Conservation (phyloP, 2,329 filamentous ascomycete genomes). For the Ophiosphaerella herpotricha region DNA sequence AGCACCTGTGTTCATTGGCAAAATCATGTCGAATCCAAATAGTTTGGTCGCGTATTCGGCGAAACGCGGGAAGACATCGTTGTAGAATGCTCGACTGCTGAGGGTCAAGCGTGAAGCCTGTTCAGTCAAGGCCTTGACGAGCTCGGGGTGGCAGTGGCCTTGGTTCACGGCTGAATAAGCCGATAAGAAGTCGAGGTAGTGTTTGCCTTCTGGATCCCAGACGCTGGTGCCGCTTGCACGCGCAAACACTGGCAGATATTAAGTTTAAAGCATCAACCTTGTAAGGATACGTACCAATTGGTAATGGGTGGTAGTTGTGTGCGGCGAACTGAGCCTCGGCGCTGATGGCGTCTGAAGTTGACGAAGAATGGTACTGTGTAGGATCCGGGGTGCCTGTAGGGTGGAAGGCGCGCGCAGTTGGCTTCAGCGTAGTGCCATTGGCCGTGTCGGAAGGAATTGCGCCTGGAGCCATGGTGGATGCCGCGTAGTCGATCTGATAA, state of each 20-base stretch:
- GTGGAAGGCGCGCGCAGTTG: conserved; percentile 45
- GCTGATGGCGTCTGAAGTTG: conserved; percentile 78
- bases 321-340: conserved; percentile 84
- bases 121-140: conserved; percentile 85
- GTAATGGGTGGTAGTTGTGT: conserved; percentile 98
- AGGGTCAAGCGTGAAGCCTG: conserved; percentile 89
- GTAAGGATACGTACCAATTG: conserved; percentile 62
- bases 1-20: conserved; percentile 97
- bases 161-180: conserved; percentile 98
- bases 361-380: conserved; percentile 71
- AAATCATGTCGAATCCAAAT: conserved; percentile 96
- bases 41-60: conserved; percentile 86
- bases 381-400: conserved; percentile 45
- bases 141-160: conserved; percentile 95
- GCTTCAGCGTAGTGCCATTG: conserved; percentile 40
- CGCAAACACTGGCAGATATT: conserved; percentile 62
- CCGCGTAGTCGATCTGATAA: conserved; percentile 14
- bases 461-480: conserved; percentile 41
- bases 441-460: conserved; percentile 34
- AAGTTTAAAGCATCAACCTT: conserved; percentile 1
- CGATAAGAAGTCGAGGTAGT: conserved; percentile 97
- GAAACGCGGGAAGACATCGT: conserved; percentile 96
- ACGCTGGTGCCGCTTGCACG: conserved; percentile 83
- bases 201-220: conserved; percentile 90
- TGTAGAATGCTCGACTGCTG: conserved; percentile 94